Percentiles rank a stretch among this genome's conserved stretches.
These are phyloP conservation scores for Lipomyces kockii DNA, from an alignment of 805 yeast species.

Conservation along the genomic window DNA sequence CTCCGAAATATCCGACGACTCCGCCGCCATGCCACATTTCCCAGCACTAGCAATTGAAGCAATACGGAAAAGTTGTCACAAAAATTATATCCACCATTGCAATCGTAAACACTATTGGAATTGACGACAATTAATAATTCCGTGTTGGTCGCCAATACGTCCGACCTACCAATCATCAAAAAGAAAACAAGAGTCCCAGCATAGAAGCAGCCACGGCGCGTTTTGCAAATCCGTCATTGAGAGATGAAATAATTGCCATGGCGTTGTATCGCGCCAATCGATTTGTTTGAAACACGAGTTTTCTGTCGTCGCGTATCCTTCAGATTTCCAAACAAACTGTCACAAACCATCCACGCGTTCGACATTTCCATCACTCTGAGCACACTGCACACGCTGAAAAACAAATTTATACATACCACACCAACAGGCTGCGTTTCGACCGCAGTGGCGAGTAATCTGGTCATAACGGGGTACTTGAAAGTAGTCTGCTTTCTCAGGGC, in stretches of 20 bases:
- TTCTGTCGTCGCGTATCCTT: neutral
- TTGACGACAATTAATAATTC: neutral
- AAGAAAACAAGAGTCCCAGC: too few relatives aligned
- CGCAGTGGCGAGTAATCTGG: conserved; percentile 33
- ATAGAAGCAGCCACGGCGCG: neutral
- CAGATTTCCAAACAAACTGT: neutral
- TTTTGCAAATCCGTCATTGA: too few relatives aligned
- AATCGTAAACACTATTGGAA: neutral
- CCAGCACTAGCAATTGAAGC: neutral
- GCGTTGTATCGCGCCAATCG: neutral
- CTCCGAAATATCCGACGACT: too few relatives aligned
- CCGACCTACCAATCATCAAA: neutral
- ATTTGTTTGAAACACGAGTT: neutral
- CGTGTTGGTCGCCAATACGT: neutral
- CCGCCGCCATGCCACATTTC: neutral
- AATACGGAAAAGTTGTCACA: neutral
- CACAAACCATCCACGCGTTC: neutral
- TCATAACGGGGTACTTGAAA: conserved; percentile 22
- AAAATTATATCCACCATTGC: neutral
- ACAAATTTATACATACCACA: conserved; percentile 21
- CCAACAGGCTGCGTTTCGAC: conserved; percentile 25
- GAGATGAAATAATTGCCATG: neutral
- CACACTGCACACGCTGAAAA: conserved; percentile 3
- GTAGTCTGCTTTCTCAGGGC: conserved; percentile 11
- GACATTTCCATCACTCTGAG: neutral